Conservation (phyloP, 768 basidiomycete genomes). For the Tylopilus plumbeoviolaceoides region DNA sequence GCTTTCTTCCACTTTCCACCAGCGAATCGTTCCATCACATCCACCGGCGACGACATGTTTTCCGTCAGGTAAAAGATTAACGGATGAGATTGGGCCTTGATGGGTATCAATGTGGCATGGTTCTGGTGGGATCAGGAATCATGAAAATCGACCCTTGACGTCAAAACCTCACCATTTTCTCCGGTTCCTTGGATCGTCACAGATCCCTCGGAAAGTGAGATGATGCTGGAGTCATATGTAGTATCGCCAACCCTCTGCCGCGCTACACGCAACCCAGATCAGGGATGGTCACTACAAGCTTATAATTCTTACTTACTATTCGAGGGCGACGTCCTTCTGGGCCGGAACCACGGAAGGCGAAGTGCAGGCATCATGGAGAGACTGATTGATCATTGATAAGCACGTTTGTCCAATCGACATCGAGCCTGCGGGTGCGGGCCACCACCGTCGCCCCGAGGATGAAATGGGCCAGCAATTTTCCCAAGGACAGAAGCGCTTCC, state of each 20-base stretch:
- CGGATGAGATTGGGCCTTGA: neutral
- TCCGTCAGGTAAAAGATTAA: slow-evolving; percentile 12
- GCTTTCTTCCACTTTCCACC: slow-evolving; percentile 1
- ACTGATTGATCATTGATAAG: neutral
- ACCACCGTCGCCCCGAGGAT: neutral
- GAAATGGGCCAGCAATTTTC: neutral
- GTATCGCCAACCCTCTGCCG: neutral
- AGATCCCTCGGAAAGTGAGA: neutral
- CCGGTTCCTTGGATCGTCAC: neutral
- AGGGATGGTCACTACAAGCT: neutral
- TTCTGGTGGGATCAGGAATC: slow-evolving; percentile 2
- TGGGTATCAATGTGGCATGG: neutral
- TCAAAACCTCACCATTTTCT: neutral
- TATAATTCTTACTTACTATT: neutral
- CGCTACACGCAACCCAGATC: neutral
- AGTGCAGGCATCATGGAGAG: slow-evolving; percentile 5
- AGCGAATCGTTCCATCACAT: slow-evolving; percentile 9
- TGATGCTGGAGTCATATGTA: neutral
- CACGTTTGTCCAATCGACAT: neutral
- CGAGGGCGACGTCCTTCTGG: slow-evolving; percentile 1
- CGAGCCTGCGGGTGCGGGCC: neutral
- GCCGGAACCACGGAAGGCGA: slow-evolving; percentile 5
- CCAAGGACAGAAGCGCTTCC: no score
- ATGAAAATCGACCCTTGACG: neutral
- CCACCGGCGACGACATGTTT: slow-evolving; percentile 3